Evolutionary conservation across 2,329 filamentous ascomycete genomes (phyloP), one percentile per base, ranked within the genome.

Genomic region (Stemphylium beticola): DNA sequence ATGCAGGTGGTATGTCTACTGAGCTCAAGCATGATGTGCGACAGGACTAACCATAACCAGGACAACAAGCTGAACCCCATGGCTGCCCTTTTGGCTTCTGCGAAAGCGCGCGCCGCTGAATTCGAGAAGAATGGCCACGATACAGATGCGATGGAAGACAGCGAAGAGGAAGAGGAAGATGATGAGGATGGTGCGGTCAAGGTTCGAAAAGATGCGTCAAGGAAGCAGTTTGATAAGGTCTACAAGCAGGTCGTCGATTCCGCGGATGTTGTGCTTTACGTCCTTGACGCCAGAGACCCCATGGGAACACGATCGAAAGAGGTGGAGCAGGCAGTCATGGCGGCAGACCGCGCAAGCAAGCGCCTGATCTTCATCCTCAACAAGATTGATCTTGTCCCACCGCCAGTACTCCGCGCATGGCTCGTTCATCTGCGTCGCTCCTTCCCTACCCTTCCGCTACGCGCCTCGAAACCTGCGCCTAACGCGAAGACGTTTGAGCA

Each of bases 401-500:
- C 91, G 18, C 83, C 87, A 41, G 89, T 93, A 11, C 85, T 97
- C 39, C 91, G 91, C 73, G 86, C 84, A 68, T 97, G 93, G 93
- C 86, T 97, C 62, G 77, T 84, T 54, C 87, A 96, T 76, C 85
- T 97, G 60, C 89, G 92, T 58, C 86, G 91, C 63, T 96, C 90
- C 75, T 96, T 97, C 82, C 93, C 93, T 26, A 96, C 93, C 6
- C 82, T 97, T 32, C 93, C 93, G 18, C 86, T 97, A 47, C 90
- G 92, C 70, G 93, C 93, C 14, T 92, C 91, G 42, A 88, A 85
- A 64, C 84, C 91, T 41, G 90, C 92, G 6, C 83, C 91, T 50
- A 96, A 96, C 72, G 92, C 93, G 32, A 89, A 92, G 71, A 93
- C 87, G 42, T 97, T 96, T 78, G 92, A 96, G 76, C 93, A 97